phyloP scores from a whole-genome alignment of 2,329 filamentous ascomycete genomes.

The Aureobasidium sp. region DNA sequence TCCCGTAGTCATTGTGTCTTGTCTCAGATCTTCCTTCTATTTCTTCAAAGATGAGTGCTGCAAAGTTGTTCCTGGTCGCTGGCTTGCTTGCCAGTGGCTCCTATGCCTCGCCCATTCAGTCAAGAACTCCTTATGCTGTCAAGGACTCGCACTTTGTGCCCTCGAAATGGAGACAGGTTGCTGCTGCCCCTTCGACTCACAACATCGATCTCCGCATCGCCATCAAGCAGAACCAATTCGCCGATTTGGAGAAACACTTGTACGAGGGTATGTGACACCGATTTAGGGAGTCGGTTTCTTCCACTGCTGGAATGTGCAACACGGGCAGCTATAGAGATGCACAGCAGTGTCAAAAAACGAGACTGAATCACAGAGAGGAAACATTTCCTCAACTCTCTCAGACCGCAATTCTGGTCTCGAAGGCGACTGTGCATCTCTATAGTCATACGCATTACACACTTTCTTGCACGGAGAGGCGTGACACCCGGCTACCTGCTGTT shows the following conservation, averaged over 20 bases:
- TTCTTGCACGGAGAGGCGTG: background rate
- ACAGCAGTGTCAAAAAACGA: background rate
- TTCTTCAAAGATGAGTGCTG: conserved; percentile 9
- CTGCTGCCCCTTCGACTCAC: conserved; percentile 42
- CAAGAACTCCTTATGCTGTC: conserved; percentile 40
- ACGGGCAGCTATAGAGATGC: background rate
- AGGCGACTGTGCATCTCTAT: background rate
- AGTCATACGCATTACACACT: background rate
- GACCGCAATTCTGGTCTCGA: background rate
- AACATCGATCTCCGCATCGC: conserved; percentile 51
- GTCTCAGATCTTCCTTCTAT: background rate
- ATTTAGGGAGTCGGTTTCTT: background rate
- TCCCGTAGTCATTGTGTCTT: background rate
- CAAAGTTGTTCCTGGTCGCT: conserved; percentile 12
- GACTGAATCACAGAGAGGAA: background rate
- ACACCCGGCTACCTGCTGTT: background rate
- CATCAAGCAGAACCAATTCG: conserved; percentile 51
- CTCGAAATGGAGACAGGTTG: conserved; percentile 43
- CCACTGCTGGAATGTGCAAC: background rate
- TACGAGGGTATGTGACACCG: conserved; percentile 38
- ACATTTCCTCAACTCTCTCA: background rate
- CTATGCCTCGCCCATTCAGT: conserved; percentile 5
- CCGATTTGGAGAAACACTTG: conserved; percentile 49
- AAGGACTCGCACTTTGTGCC: conserved; percentile 52
- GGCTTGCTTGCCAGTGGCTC: conserved; percentile 10